Percentiles rank a stretch among this genome's conserved stretches.
Evolutionary conservation across 1,284 basidiomycete species (phyloP).

Genomic region (Ganoderma sp.): DNA sequence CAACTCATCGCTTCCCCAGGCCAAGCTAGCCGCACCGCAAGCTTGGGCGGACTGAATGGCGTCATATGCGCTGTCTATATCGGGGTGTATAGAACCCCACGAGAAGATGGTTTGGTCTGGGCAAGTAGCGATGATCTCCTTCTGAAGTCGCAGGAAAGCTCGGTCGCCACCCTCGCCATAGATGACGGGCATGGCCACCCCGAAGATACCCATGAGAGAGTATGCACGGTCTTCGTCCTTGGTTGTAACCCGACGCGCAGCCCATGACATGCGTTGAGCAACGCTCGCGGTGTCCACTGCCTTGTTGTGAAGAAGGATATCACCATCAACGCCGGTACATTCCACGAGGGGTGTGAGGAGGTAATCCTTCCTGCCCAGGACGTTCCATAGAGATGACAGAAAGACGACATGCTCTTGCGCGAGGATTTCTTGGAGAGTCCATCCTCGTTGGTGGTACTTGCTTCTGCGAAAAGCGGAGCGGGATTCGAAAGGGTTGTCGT

Average conservation of each 20-base stretch:
- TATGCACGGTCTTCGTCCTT: background rate
- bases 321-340: too few relatives aligned
- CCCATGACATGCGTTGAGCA: too few relatives aligned
- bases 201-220: slow-evolving; percentile 1
- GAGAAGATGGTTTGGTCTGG: too few relatives aligned
- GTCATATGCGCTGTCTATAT: too few relatives aligned
- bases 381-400: background rate
- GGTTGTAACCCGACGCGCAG: background rate
- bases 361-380: too few relatives aligned
- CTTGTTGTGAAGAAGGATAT: too few relatives aligned
- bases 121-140: background rate
- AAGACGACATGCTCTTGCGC: background rate
- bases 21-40: too few relatives aligned
- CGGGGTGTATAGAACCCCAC: background rate
- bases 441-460: background rate
- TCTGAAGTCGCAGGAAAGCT: background rate
- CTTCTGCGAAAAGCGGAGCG: background rate
- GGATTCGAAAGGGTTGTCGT: too few relatives aligned
- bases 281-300: too few relatives aligned
- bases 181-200: background rate
- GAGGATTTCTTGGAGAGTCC: background rate
- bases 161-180: background rate
- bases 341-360: too few relatives aligned
- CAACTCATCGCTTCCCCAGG: too few relatives aligned
- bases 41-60: too few relatives aligned